Evolutionary conservation across 441 rosid species (phyloP).

Genomic region (Isatis lusitanica): DNA sequence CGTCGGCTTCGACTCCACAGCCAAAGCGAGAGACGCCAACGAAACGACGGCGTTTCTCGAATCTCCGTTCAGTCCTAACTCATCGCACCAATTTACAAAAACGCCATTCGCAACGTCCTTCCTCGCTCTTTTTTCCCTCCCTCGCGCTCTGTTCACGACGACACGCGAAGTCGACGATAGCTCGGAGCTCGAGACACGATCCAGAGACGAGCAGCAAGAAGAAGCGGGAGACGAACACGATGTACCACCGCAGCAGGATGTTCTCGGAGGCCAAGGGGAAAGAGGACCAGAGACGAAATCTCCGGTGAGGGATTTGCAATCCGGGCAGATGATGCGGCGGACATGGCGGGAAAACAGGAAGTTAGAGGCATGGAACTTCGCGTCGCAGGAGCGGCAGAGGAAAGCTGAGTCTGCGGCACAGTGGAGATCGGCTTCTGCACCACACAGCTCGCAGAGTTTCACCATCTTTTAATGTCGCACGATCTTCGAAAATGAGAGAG

Average conservation of each 20-base stretch:
- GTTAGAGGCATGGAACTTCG: constrained; percentile 57
- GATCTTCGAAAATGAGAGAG: background rate
- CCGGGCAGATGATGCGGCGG: constrained; percentile 47
- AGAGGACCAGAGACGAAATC: constrained; percentile 40
- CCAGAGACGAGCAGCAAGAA: constrained; percentile 40
- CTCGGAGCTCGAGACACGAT: constrained; percentile 42
- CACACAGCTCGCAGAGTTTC: constrained; percentile 56
- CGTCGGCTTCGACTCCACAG: constrained; percentile 34
- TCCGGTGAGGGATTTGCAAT: constrained; percentile 41
- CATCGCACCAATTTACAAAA: constrained; percentile 52
- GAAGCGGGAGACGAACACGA: constrained; percentile 30
- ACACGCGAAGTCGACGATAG: constrained; percentile 12
- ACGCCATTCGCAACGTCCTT: constrained; percentile 37
- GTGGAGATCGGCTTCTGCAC: constrained; percentile 42
- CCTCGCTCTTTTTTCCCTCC: background rate
- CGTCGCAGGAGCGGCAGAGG: constrained; percentile 58
- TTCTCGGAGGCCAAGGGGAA: constrained; percentile 22
- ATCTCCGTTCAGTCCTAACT: constrained; percentile 39
- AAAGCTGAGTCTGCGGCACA: constrained; percentile 65
- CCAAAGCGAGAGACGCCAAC: constrained; percentile 39
- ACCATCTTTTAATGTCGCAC: background rate
- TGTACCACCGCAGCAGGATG: background rate
- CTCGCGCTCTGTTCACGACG: constrained; percentile 4
- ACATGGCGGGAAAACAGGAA: constrained; percentile 71
- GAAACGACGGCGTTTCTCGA: constrained; percentile 32